Evolutionary conservation across 176 grass and related monocot species (phyloP).

Genomic region (Hsuehochloa calcarea): DNA sequence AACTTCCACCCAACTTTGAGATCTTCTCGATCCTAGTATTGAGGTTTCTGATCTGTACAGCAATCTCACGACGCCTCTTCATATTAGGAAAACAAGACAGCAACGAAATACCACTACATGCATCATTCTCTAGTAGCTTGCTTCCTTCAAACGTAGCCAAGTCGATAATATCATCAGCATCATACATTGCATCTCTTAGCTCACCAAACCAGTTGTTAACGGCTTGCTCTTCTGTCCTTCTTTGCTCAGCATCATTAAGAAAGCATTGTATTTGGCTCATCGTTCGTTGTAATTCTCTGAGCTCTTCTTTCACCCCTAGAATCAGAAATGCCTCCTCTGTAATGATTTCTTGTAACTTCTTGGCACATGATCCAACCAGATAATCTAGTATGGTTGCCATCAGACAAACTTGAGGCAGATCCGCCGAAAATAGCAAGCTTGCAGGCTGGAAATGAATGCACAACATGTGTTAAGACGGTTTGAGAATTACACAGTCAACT

Average conservation of each 20-base stretch:
- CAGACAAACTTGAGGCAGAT: background rate
- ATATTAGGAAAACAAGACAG: background rate
- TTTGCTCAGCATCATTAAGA: conserved; percentile 27
- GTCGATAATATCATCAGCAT: conserved; percentile 48
- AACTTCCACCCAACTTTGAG: background rate
- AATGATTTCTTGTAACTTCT: background rate
- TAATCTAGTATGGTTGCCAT: conserved; percentile 33
- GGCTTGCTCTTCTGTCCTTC: background rate
- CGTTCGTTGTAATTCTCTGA: background rate
- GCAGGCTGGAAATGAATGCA: background rate
- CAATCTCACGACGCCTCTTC: background rate
- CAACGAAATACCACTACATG: background rate
- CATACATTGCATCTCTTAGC: conserved; percentile 43
- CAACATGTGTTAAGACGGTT: background rate
- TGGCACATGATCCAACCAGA: background rate
- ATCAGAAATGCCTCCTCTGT: conserved; percentile 5
- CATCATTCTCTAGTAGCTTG: background rate
- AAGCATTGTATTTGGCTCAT: conserved; percentile 15
- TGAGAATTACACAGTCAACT: background rate
- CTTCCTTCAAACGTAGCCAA: conserved; percentile 21
- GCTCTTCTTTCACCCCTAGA: conserved; percentile 27
- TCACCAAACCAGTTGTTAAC: conserved; percentile 39
- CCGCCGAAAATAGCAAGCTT: background rate
- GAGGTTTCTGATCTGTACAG: background rate
- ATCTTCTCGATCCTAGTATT: background rate